Conservation (phyloP, 176 grass and related monocot species). For the Echinochloa phyllopogon region DNA sequence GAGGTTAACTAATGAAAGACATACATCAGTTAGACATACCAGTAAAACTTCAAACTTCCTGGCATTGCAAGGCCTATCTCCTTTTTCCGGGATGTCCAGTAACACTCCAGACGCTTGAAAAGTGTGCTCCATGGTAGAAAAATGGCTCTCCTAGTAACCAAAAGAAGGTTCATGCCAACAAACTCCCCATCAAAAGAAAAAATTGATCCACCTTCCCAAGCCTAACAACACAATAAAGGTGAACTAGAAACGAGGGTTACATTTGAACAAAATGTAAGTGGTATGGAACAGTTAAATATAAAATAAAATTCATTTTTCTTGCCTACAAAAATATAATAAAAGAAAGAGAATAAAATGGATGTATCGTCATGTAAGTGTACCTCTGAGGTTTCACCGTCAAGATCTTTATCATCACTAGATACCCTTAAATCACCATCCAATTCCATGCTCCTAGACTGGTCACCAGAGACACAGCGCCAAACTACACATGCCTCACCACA, state of each 20-base stretch:
- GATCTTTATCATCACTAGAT: background rate
- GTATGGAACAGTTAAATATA: background rate
- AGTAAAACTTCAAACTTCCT: background rate
- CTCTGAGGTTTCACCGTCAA: background rate
- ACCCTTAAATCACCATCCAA: background rate
- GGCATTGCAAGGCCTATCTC: background rate
- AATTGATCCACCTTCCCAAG: constrained; percentile 4
- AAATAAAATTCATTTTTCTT: constrained; percentile 5
- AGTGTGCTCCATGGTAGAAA: constrained; percentile 17
- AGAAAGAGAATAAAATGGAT: background rate
- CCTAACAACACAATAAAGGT: constrained; percentile 2
- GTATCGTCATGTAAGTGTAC: background rate
- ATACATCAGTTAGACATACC: constrained; percentile 4
- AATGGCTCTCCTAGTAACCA: background rate
- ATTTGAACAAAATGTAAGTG: constrained; percentile 21
- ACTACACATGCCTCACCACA: background rate
- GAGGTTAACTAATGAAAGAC: background rate
- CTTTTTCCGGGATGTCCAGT: background rate
- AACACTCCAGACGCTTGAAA: background rate
- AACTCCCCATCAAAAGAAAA: background rate
- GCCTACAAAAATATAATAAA: background rate
- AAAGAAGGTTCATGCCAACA: constrained; percentile 20
- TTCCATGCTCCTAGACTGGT: background rate
- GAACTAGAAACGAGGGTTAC: background rate
- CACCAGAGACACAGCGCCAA: constrained; percentile 2